A percentile compares a stretch with the other conserved stretches of the same genome.
These are phyloP conservation scores for Houttuynia cordata DNA, from an alignment of 164 flowering plant genomes.

Conservation along the genomic window DNA sequence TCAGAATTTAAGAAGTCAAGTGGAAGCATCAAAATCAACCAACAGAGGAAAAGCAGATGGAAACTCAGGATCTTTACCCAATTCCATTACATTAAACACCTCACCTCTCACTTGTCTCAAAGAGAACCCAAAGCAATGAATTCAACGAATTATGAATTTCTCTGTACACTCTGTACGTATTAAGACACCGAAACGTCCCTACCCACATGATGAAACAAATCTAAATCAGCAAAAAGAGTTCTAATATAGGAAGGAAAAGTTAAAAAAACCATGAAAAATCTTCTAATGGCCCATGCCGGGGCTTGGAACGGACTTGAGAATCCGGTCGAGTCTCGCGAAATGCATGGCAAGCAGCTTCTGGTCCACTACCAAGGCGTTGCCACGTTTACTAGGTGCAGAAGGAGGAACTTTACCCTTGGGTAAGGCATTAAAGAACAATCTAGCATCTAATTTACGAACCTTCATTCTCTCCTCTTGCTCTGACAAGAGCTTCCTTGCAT, in stretches of 20 bases:
- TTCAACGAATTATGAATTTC: no score
- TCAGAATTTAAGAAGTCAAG: no score
- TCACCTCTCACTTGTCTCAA: background rate
- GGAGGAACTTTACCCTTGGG: conserved; percentile 44
- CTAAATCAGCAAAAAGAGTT: background rate
- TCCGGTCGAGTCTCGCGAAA: conserved; percentile 32
- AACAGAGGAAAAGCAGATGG: no score
- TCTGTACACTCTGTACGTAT: no score
- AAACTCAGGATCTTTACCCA: no score
- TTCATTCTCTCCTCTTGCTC: background rate
- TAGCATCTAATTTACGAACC: conserved; percentile 9
- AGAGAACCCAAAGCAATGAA: background rate
- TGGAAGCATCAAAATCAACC: no score
- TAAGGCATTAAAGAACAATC: conserved; percentile 26
- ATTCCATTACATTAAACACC: no score
- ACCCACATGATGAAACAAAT: background rate
- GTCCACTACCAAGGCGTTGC: conserved; percentile 19
- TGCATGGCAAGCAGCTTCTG: conserved; percentile 42
- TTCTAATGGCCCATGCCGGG: conserved; percentile 54
- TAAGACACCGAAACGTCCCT: background rate
- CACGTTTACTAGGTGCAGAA: conserved; percentile 52
- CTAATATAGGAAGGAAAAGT: conserved; percentile 30
- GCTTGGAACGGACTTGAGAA: conserved; percentile 60
- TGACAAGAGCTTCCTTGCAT: conserved; percentile 25
- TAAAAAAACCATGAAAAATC: conserved; percentile 23